phyloP scores from a whole-genome alignment of 495 filamentous ascomycete species.

The Penicillium flavigenum region DNA sequence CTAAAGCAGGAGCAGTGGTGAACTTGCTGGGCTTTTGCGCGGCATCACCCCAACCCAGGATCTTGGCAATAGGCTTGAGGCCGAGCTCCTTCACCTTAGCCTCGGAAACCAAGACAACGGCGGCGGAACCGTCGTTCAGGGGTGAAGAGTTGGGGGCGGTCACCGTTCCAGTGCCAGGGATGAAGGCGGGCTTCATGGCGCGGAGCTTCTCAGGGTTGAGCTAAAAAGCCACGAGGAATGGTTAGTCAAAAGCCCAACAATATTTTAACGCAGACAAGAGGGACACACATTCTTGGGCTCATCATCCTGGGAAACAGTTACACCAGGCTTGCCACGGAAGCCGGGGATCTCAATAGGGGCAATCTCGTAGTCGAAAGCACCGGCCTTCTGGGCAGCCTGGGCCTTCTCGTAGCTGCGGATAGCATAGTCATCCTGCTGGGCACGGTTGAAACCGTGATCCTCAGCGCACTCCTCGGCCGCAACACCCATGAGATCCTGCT shows the following conservation, averaged over 20 bases:
- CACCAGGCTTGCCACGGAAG: slow-evolving; percentile 82
- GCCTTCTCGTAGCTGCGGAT: slow-evolving; percentile 90
- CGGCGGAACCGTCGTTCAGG: slow-evolving; percentile 89
- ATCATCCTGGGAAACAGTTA: slow-evolving; percentile 81
- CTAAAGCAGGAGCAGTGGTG: slow-evolving; percentile 91
- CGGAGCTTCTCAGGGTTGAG: slow-evolving; percentile 91
- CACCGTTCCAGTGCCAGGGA: slow-evolving; percentile 76
- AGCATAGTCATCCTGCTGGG: slow-evolving; percentile 89
- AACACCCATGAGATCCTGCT: slow-evolving; percentile 92
- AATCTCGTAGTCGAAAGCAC: slow-evolving; percentile 82
- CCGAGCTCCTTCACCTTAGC: slow-evolving; percentile 82
- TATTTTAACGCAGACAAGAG: neutral
- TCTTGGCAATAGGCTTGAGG: slow-evolving; percentile 89
- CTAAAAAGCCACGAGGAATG: slow-evolving; percentile 32
- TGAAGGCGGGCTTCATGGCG: slow-evolving; percentile 81
- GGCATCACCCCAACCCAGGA: slow-evolving; percentile 94
- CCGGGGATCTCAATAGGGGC: slow-evolving; percentile 83
- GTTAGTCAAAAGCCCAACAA: slow-evolving; percentile 14
- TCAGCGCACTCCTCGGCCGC: slow-evolving; percentile 87
- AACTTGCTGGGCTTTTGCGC: slow-evolving; percentile 88
- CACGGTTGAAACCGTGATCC: slow-evolving; percentile 76
- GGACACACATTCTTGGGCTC: slow-evolving; percentile 81
- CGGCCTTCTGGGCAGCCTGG: slow-evolving; percentile 74
- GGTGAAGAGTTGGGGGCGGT: slow-evolving; percentile 98
- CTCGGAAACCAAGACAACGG: slow-evolving; percentile 87